Evolutionary conservation across 495 filamentous ascomycete genomes (phyloP), one percentile per base, ranked within the genome.

Genomic region (Elaphomyces granulatus): DNA sequence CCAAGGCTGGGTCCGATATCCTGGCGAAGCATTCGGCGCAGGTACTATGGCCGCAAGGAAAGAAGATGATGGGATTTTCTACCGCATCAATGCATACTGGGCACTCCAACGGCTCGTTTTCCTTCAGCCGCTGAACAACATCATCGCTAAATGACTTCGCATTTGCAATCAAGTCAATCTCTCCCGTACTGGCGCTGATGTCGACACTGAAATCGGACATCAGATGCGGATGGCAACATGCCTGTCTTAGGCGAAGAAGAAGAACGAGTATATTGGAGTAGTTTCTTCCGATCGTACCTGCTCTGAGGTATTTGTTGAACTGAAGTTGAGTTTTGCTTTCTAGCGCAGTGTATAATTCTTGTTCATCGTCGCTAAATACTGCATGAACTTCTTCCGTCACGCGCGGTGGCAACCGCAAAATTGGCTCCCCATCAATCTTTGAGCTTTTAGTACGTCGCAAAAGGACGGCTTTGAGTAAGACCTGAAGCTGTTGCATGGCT

Each of bases 191-290:
- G 42, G 67, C 57, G 36, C 57, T 60, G n/a, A 66, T 63, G 40
- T 75, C 63, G 16, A 64, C 50, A 20, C 75, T 77, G 45, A 81
- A 77, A 41, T 88, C 86, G 8, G 65, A 68, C 38, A 92, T 87
- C n/a, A 98, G 64, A 53, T 92, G 83, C 1, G 87, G 87, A 57
- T 98, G 90, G 47, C 86, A 93, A 51, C 83, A 90, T 20, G 82
- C 41, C 26, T 43, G 41, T n/a, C 84, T 72, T 7, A 98, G 72
- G 10, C 88, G 82, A 9, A 98, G 68, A 34, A 98, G 71, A 16
- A 94, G 68, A 20, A 92, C 80, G 14, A 95, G 67, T 33, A 95
- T 78, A 47, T 81, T 82, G 4, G 77, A 81, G 52, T 94, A 95
- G 45, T 90, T 78, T 42, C 71, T 77, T 10, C 79, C 81, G 2